A percentile compares a stretch with the other conserved stretches of the same genome.
phyloP scores from a whole-genome alignment of 164 flowering plant genomes.

The Platanus orientalis region DNA sequence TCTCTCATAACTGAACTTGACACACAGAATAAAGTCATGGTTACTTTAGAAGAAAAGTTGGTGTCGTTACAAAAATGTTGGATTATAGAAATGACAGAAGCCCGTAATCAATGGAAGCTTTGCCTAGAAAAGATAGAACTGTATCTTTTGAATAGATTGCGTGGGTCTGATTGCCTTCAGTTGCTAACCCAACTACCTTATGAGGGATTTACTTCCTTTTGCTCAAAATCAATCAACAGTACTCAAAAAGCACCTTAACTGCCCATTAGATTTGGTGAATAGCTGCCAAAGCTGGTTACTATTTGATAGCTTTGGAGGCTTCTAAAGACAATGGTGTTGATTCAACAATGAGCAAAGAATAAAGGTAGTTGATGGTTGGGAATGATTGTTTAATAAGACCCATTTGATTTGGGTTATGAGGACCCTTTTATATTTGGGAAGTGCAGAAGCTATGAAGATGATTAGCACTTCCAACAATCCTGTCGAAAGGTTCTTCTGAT shows the following conservation, averaged over 20 bases:
- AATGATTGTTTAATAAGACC: background rate
- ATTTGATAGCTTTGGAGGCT: background rate
- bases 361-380: background rate
- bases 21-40: background rate
- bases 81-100: background rate
- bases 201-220: background rate
- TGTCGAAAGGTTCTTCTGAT: background rate
- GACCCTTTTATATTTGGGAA: background rate
- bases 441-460: background rate
- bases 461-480: background rate
- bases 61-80: background rate
- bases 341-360: background rate
- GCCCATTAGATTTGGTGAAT: too few relatives aligned
- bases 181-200: background rate
- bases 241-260: background rate
- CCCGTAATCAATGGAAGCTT: slow-evolving; percentile 3
- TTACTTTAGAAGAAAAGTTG: background rate
- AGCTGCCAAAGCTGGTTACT: background rate
- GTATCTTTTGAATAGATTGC: background rate
- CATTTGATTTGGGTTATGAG: background rate
- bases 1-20: background rate
- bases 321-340: too few relatives aligned
- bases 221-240: background rate
- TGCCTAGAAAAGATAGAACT: background rate
- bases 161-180: background rate